phyloP scores from a whole-genome alignment of 2,329 filamentous ascomycete genomes.

The Colletotrichum musicola region DNA sequence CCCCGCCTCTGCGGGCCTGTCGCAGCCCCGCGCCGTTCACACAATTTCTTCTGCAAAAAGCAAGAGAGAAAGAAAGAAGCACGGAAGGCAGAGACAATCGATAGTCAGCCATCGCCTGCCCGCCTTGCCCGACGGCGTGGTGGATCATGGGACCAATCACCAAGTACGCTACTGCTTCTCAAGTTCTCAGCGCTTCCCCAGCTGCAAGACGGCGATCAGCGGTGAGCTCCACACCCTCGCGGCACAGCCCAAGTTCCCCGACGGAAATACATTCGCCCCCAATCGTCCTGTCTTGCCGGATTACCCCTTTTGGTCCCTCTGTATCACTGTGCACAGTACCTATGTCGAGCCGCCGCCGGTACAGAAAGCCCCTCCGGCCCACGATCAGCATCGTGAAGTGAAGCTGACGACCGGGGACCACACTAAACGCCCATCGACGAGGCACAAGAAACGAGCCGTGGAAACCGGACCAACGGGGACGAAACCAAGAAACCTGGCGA shows the following conservation, averaged over 20 bases:
- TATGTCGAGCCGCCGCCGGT: not conserved
- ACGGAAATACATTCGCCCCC: slow-evolving; percentile 19
- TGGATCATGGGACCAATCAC: not conserved
- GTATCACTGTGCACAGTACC: not conserved
- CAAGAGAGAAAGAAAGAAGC: not conserved
- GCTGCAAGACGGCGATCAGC: slow-evolving; percentile 25
- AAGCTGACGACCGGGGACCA: slow-evolving; percentile 5
- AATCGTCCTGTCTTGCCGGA: slow-evolving; percentile 6
- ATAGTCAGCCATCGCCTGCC: slow-evolving; percentile 33
- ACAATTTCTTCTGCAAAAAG: slow-evolving; percentile 26
- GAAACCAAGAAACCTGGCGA: slow-evolving; percentile 33
- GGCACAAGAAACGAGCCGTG: slow-evolving; percentile 16
- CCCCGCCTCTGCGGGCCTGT: slow-evolving; percentile 26
- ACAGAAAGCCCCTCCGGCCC: slow-evolving; percentile 10
- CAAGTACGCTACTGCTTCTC: not conserved
- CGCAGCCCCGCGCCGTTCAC: slow-evolving; percentile 23
- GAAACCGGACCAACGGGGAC: slow-evolving; percentile 23
- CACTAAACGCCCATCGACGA: slow-evolving; percentile 6
- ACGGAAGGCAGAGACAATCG: slow-evolving; percentile 18
- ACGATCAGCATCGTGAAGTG: slow-evolving; percentile 15
- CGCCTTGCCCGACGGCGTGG: slow-evolving; percentile 19
- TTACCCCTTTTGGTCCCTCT: slow-evolving; percentile 10
- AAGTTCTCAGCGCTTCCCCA: slow-evolving; percentile 3
- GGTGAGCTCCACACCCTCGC: slow-evolving; percentile 9
- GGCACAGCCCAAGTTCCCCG: slow-evolving; percentile 1